These are phyloP conservation scores for Apocynum venetum DNA, from an alignment of 257 asterid genomes.

Conservation along the genomic window DNA sequence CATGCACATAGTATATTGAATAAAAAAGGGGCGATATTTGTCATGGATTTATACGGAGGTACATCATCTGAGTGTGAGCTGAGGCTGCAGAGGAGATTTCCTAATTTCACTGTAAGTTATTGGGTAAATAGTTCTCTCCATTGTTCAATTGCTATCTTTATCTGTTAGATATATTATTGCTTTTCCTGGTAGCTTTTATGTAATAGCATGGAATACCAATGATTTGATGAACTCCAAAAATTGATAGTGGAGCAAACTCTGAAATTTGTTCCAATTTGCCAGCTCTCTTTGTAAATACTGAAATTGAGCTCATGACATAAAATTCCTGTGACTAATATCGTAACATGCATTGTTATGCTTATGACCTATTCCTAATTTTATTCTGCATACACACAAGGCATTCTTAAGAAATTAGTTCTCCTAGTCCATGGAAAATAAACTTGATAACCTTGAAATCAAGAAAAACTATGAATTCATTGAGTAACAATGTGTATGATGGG, in stretches of 20 bases:
- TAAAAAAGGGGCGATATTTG: constrained; percentile 82
- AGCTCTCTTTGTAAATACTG: not conserved
- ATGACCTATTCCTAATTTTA: not conserved
- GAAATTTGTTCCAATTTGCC: not conserved
- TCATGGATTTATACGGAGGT: constrained; percentile 94
- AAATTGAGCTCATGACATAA: not conserved
- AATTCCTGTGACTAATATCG: not conserved
- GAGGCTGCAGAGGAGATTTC: constrained; percentile 81
- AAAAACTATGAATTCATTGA: not conserved
- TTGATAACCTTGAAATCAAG: not conserved
- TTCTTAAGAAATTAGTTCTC: not conserved
- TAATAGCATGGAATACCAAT: not conserved
- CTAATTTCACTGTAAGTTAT: constrained; percentile 68
- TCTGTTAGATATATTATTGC: not conserved
- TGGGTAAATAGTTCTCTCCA: not conserved
- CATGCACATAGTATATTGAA: constrained; percentile 52
- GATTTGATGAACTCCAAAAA: not conserved
- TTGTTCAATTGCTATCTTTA: not conserved
- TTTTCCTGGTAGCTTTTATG: not conserved
- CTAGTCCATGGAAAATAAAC: not conserved
- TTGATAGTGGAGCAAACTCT: not conserved
- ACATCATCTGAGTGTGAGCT: constrained; percentile 86
- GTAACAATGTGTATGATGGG: not conserved
- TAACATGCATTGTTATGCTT: not conserved
- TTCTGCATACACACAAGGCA: not conserved